A percentile compares a stretch with the other conserved stretches of the same genome.
Conservation (phyloP, 2,329 filamentous ascomycete genomes). For the Pseudogymnoascus sp. region DNA sequence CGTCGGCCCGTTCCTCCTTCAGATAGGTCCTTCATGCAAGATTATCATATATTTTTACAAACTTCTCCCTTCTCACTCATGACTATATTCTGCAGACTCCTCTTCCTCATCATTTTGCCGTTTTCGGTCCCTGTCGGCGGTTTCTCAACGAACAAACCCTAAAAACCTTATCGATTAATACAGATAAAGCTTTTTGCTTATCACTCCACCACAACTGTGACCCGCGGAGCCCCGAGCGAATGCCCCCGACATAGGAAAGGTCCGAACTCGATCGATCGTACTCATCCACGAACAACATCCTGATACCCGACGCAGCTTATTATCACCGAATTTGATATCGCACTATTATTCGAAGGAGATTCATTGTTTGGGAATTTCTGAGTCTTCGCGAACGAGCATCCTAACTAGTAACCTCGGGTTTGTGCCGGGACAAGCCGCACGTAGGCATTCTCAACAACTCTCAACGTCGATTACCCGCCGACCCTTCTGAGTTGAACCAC, state of each 20-base stretch:
- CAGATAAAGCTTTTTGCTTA: constrained; percentile 8
- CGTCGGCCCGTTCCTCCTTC: background rate
- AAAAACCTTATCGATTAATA: constrained; percentile 7
- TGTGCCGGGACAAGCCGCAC: constrained; percentile 3
- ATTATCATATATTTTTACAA: background rate
- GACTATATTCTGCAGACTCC: background rate
- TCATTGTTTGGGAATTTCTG: background rate
- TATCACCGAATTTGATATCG: background rate
- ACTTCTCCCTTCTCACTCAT: background rate
- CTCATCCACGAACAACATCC: background rate
- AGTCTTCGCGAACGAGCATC: background rate
- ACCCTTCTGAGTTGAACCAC: background rate
- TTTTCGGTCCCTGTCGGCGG: background rate
- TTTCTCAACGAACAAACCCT: constrained; percentile 6
- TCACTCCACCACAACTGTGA: background rate
- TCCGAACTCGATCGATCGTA: background rate
- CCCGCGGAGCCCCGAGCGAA: background rate
- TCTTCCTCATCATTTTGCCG: background rate
- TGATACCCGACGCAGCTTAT: background rate
- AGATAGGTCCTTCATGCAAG: background rate
- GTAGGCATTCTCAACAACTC: constrained; percentile 6
- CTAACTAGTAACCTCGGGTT: background rate
- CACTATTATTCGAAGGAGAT: background rate
- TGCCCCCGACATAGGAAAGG: constrained; percentile 2
- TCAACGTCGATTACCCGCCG: constrained; percentile 8